Conservation (phyloP, 2,329 filamentous ascomycete genomes). For the Aspergillus sp. region DNA sequence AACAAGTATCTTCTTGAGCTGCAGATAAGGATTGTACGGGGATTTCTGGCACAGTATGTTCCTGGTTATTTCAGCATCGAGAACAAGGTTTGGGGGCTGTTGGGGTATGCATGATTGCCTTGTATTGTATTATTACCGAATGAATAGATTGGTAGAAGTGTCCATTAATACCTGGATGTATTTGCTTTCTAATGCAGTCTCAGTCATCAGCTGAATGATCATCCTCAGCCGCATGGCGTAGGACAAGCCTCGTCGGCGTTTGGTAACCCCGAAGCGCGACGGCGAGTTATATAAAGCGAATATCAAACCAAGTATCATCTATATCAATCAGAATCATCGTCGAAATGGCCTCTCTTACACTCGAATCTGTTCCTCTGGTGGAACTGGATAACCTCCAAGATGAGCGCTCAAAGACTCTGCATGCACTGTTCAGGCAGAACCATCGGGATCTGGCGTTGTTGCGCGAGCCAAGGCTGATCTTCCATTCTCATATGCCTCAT, state of each 20-base stretch:
- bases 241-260: no score
- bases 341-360: no score
- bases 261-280: no score
- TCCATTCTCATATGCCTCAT: conserved; percentile 4
- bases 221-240: no score
- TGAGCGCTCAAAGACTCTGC: not conserved
- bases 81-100: no score
- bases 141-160: no score
- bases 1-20: not conserved
- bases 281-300: not conserved
- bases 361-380: conserved; percentile 11
- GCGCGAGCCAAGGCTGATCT: conserved; percentile 3
- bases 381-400: not conserved
- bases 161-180: no score
- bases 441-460: conserved; percentile 1
- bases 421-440: not conserved
- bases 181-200: no score
- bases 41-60: not conserved
- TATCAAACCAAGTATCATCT: not conserved
- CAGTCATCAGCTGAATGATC: no score
- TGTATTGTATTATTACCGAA: no score
- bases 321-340: not conserved
- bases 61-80: not conserved
- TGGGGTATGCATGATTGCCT: no score
- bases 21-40: not conserved